Conservation (phyloP, 805 yeast species). For the Isabelozyma heimii region DNA sequence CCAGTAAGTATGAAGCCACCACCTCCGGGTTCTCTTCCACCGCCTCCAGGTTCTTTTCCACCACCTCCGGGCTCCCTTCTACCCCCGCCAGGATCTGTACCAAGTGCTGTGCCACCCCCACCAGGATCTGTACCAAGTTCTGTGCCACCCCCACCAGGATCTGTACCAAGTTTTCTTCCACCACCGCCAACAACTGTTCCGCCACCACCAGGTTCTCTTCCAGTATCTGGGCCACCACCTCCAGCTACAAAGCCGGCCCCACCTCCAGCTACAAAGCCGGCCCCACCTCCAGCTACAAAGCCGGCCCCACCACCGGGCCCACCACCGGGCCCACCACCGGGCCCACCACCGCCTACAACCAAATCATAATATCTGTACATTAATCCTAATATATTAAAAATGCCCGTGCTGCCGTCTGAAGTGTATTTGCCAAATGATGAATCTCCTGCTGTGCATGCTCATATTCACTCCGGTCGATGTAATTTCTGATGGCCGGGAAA, state of each 20-base stretch:
- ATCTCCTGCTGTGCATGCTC: slow-evolving; percentile 54
- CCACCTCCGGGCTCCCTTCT: background rate
- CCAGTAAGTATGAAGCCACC: slow-evolving; percentile 13
- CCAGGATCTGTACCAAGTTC: background rate
- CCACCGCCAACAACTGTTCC: slow-evolving; percentile 9
- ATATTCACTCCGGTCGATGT: slow-evolving; percentile 48
- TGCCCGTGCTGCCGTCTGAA: slow-evolving; percentile 3
- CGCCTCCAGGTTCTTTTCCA: slow-evolving; percentile 3
- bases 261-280: slow-evolving; percentile 6
- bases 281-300: slow-evolving; percentile 4
- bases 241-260: slow-evolving; percentile 14
- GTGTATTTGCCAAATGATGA: slow-evolving; percentile 32
- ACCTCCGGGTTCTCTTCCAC: slow-evolving; percentile 15
- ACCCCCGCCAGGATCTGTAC: background rate
- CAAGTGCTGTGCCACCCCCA: too few species aligned
- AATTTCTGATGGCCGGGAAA: slow-evolving; percentile 78
- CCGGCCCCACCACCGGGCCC: background rate
- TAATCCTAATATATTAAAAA: background rate
- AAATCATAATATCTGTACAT: too few species aligned
- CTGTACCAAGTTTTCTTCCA: slow-evolving; percentile 1
- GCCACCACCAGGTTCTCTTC: slow-evolving; percentile 4
- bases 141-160: slow-evolving; percentile 5
- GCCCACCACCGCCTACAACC: background rate
- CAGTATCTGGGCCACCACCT: slow-evolving; percentile 8
- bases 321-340: background rate